A percentile compares a stretch with the other conserved stretches of the same genome.
Conservation (phyloP, 495 filamentous ascomycete genomes). For the Tuber calosporum region DNA sequence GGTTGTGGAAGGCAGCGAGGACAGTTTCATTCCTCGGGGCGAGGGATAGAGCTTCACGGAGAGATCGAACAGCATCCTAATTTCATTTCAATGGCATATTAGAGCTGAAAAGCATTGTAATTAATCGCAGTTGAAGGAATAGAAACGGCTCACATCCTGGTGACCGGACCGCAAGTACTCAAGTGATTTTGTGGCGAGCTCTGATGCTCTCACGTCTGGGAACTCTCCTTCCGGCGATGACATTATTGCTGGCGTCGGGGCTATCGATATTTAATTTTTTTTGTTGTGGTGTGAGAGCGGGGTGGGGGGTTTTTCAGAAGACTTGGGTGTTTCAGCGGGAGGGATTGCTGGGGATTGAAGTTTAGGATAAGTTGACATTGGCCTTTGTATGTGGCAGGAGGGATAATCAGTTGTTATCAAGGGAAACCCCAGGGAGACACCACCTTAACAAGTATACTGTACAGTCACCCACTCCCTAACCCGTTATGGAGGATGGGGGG, state of each 20-base stretch:
- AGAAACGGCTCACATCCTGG: slow-evolving; percentile 28
- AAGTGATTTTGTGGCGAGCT: slow-evolving; percentile 36
- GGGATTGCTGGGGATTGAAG: neutral
- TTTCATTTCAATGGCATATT: neutral
- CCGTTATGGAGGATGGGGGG: too few species aligned
- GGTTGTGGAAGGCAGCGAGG: slow-evolving; percentile 29
- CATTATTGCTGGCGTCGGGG: neutral
- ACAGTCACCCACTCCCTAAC: too few species aligned
- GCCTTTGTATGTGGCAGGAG: neutral
- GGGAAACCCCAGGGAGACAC: too few species aligned
- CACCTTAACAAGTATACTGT: too few species aligned
- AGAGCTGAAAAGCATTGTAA: slow-evolving; percentile 13
- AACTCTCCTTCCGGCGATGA: neutral
- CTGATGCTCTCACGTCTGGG: slow-evolving; percentile 15
- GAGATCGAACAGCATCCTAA: slow-evolving; percentile 53
- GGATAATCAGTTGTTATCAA: too few species aligned
- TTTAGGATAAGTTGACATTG: slow-evolving; percentile 1
- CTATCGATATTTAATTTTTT: neutral
- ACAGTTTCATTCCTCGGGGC: slow-evolving; percentile 49
- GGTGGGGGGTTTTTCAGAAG: neutral
- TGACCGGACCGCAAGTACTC: slow-evolving; percentile 28
- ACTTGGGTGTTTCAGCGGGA: neutral
- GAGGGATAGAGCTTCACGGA: slow-evolving; percentile 58
- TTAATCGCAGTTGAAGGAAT: slow-evolving; percentile 7
- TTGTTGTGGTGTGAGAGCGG: neutral